Evolutionary conservation across 2,329 filamentous ascomycete genomes (phyloP).

Genomic region (Verticillium alfalfae): DNA sequence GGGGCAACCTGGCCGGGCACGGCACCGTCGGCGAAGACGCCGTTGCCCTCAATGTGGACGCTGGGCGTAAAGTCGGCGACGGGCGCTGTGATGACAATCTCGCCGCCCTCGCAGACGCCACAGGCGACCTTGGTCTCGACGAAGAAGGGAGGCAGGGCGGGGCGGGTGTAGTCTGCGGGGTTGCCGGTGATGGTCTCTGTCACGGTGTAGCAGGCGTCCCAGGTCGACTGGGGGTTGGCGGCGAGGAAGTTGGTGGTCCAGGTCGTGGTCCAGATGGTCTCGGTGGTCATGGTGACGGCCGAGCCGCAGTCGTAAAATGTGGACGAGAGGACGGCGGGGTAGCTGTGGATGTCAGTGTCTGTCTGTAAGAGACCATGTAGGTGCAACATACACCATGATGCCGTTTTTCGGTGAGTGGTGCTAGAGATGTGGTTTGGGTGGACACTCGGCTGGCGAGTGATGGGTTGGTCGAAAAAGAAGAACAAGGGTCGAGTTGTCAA

Average conservation of each 20-base stretch:
- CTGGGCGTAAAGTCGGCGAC: conserved; percentile 21
- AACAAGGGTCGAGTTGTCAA: neutral
- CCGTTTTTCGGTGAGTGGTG: neutral
- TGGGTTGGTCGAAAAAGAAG: neutral
- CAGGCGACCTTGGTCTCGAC: conserved; percentile 29
- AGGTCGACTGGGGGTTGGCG: conserved; percentile 28
- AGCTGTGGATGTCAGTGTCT: neutral
- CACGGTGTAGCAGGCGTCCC: conserved; percentile 35
- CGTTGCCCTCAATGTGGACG: conserved; percentile 25
- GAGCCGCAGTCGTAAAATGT: conserved; percentile 22
- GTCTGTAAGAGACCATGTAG: neutral
- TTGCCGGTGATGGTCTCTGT: conserved; percentile 26
- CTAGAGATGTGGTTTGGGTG: neutral
- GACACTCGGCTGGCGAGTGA: neutral
- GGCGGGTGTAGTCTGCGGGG: conserved; percentile 19
- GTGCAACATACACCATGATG: conserved; percentile 11
- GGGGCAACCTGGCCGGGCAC: conserved; percentile 12
- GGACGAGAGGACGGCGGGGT: conserved; percentile 20
- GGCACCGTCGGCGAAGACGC: conserved; percentile 27
- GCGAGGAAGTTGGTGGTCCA: conserved; percentile 30
- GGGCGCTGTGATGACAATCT: conserved; percentile 30
- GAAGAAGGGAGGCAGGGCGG: conserved; percentile 28
- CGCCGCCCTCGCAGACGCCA: conserved; percentile 18
- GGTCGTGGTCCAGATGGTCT: conserved; percentile 26
- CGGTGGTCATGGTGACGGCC: conserved; percentile 13